A percentile compares a stretch with the other conserved stretches of the same genome.
phyloP scores from a whole-genome alignment of 768 basidiomycete species.

The Psilocybe subaeruginosa region DNA sequence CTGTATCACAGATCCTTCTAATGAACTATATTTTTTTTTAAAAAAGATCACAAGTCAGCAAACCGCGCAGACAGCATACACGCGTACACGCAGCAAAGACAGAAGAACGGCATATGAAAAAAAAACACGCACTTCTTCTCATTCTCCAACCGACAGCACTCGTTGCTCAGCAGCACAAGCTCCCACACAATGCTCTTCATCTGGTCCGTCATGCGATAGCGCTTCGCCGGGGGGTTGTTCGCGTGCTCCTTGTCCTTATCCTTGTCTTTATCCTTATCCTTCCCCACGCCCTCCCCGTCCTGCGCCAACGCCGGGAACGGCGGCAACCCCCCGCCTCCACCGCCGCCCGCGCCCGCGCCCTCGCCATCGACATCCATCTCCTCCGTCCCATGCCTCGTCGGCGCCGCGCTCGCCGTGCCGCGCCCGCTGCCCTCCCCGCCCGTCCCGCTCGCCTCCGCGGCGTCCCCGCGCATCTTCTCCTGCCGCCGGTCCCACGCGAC shows the following conservation, averaged over 20 bases:
- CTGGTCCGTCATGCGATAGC: slow-evolving; percentile 76
- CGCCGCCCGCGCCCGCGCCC: background rate
- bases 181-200: slow-evolving; percentile 86
- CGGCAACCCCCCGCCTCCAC: background rate
- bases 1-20: slow-evolving; percentile 71
- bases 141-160: slow-evolving; percentile 68
- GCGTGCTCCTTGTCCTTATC: slow-evolving; percentile 32
- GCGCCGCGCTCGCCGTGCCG: slow-evolving; percentile 32
- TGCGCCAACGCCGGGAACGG: slow-evolving; percentile 1
- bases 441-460: slow-evolving; percentile 26
- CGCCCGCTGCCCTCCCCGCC: slow-evolving; percentile 26
- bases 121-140: slow-evolving; percentile 41
- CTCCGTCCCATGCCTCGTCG: slow-evolving; percentile 48
- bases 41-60: too few species aligned
- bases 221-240: slow-evolving; percentile 71
- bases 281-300: slow-evolving; percentile 7
- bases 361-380: slow-evolving; percentile 45
- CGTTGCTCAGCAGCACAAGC: slow-evolving; percentile 80
- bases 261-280: background rate
- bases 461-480: slow-evolving; percentile 52
- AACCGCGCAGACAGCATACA: too few species aligned
- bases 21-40: slow-evolving; percentile 38
- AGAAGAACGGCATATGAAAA: background rate
- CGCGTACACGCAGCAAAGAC: slow-evolving; percentile 3
- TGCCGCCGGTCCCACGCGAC: slow-evolving; percentile 67